A percentile compares a stretch with the other conserved stretches of the same genome.
phyloP scores from a whole-genome alignment of 164 flowering plant genomes.

The Hamamelis virginiana region DNA sequence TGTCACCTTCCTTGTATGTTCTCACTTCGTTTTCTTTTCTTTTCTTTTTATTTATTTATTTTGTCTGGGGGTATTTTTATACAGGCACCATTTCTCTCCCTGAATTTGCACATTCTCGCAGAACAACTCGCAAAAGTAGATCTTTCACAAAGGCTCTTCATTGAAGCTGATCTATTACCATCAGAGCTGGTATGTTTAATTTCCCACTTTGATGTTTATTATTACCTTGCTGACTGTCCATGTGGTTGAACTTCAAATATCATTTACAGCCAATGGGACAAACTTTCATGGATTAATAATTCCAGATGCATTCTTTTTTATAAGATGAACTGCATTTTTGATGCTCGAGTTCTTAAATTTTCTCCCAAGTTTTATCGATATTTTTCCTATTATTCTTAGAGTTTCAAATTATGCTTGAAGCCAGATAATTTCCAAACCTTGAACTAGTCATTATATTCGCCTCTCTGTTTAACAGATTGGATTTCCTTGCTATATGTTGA shows the following conservation, averaged over 20 bases:
- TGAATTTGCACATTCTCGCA: slow-evolving; percentile 66
- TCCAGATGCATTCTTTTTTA: neutral
- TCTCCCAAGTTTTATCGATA: no score
- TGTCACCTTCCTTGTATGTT: neutral
- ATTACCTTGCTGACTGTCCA: neutral
- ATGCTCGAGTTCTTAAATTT: no score
- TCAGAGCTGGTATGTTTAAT: slow-evolving; percentile 58
- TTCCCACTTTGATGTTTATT: neutral
- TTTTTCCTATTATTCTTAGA: no score
- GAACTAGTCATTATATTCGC: no score
- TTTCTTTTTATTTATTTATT: neutral
- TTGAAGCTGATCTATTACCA: slow-evolving; percentile 65
- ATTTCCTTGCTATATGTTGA: no score
- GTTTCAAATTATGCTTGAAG: no score
- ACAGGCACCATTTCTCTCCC: slow-evolving; percentile 70
- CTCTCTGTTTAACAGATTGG: no score
- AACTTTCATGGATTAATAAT: neutral
- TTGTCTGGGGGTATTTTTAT: slow-evolving; percentile 3
- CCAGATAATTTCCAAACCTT: no score
- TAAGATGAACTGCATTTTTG: neutral
- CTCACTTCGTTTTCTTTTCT: neutral
- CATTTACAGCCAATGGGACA: no score
- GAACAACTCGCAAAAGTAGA: slow-evolving; percentile 63
- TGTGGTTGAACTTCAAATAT: no score
- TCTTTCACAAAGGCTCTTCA: slow-evolving; percentile 60